phyloP scores from a whole-genome alignment of 108 stramenopile species.

The Seminavis robusta region DNA sequence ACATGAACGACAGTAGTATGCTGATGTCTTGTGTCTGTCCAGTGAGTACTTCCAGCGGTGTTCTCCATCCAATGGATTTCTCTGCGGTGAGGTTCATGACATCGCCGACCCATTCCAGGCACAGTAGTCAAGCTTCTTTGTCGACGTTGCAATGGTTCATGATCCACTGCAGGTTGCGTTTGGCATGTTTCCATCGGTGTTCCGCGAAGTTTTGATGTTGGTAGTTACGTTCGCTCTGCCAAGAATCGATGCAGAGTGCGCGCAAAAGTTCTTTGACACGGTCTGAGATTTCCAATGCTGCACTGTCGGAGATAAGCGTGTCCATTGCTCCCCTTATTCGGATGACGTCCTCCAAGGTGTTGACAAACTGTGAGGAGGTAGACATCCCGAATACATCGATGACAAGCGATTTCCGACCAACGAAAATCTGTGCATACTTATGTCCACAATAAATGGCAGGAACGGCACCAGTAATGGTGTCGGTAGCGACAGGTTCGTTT shows the following conservation, averaged over 20 bases:
- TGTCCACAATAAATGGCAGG: slow-evolving; percentile 3
- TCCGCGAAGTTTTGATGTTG: slow-evolving; percentile 28
- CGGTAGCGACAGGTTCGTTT: slow-evolving; percentile 15
- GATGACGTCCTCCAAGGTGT: slow-evolving; percentile 13
- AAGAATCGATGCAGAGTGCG: neutral
- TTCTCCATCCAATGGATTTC: slow-evolving; percentile 1
- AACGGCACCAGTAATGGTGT: slow-evolving; percentile 7
- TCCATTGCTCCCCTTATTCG: slow-evolving; percentile 14
- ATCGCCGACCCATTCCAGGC: neutral
- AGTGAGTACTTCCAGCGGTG: slow-evolving; percentile 2
- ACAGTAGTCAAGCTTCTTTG: slow-evolving; percentile 12
- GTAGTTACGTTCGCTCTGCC: slow-evolving; percentile 15
- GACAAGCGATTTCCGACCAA: slow-evolving; percentile 3
- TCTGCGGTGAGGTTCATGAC: slow-evolving; percentile 19
- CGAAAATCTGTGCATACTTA: slow-evolving; percentile 9
- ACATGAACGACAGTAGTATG: slow-evolving; percentile 2
- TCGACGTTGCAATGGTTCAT: slow-evolving; percentile 24
- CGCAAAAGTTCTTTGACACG: slow-evolving; percentile 8
- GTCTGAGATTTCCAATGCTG: slow-evolving; percentile 11
- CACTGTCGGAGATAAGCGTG: slow-evolving; percentile 15
- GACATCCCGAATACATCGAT: slow-evolving; percentile 13
- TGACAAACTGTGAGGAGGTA: slow-evolving; percentile 11
- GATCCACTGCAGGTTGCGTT: slow-evolving; percentile 2
- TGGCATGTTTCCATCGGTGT: slow-evolving; percentile 10
- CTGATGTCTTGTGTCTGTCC: slow-evolving; percentile 24